Evolutionary conservation across 2,329 filamentous ascomycete species (phyloP).

Genomic region (Colletotrichum simmondsii): DNA sequence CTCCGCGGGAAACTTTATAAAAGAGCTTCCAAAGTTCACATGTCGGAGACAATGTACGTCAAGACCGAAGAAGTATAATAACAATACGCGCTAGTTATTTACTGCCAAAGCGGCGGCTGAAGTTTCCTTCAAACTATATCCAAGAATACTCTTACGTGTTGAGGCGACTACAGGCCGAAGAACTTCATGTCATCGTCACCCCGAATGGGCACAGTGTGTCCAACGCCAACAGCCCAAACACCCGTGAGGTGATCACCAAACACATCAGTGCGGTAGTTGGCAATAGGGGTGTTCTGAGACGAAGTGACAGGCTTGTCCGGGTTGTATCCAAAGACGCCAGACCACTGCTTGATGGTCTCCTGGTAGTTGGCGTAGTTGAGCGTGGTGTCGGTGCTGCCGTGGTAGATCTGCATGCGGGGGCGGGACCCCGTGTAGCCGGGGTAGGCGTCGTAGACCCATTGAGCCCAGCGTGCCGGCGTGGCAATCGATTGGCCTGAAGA

Average conservation of each 20-base stretch:
- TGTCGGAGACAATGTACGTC: too few relatives aligned
- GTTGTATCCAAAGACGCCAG: slow-evolving; percentile 57
- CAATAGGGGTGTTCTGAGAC: slow-evolving; percentile 46
- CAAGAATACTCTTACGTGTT: not conserved
- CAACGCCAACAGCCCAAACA: slow-evolving; percentile 42
- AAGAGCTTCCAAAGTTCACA: not conserved
- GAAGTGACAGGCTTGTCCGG: slow-evolving; percentile 43
- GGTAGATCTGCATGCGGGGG: slow-evolving; percentile 69
- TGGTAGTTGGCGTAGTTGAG: slow-evolving; percentile 65
- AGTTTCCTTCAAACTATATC: not conserved
- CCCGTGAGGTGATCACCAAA: slow-evolving; percentile 47
- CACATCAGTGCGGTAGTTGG: slow-evolving; percentile 50
- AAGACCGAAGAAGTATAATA: not conserved
- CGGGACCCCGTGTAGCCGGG: slow-evolving; percentile 59
- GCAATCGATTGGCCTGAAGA: slow-evolving; percentile 59
- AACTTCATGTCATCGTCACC: slow-evolving; percentile 33
- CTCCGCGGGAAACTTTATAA: not conserved
- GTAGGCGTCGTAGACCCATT: slow-evolving; percentile 57
- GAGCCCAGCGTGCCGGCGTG: slow-evolving; percentile 53
- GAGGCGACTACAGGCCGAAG: slow-evolving; percentile 12
- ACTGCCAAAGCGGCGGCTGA: not conserved
- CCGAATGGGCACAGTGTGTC: slow-evolving; percentile 34
- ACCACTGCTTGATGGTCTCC: slow-evolving; percentile 68
- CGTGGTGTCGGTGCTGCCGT: slow-evolving; percentile 62
- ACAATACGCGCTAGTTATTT: not conserved